Evolutionary conservation across 228 moss, liverwort and hornwort species (phyloP), one percentile per base, ranked within the genome.

Genomic region (Sphagnum magellanicum): DNA sequence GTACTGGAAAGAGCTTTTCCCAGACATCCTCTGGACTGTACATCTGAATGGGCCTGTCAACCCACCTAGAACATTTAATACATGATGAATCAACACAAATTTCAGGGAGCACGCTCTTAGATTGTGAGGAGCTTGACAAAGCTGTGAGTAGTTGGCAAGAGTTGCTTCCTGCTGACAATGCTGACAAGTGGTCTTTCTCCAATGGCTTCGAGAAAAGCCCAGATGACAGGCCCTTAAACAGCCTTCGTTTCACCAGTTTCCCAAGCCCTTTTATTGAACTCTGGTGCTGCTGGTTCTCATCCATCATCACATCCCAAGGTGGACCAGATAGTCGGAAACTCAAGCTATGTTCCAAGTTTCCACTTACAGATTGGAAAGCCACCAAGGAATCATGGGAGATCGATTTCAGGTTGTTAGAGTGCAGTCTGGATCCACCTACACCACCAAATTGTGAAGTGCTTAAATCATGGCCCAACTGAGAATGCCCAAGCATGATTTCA

Each of bases 181-280:
- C 69, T 50, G 84, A 79, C 50, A 80, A 73, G 60, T 78, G 75
- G 77, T 84, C 79, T 16, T 72, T 80, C 72, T 82, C 82, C 51
- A 84, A 57, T 16, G 81, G 84, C 64, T 76, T 84, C 47, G 81
- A 75, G 12, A 70, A 32, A 50, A 82, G 74, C 6, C 80, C 49
- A 71, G 79, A 75, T 48, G 82, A 71, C 51, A 84, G 81, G 50
- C 78, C 78, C 10, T 88, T 82, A 61, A 81, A 32, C 32, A 32
- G 73, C 60, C 79, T 79, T 60, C 88, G 81, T 32, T 32, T 32
- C 32, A 32, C 32, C 32, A 32, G 32, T 65, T 84, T 84, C 5
- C 52, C 67, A 32, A 13, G 60, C 50, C 72, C 72, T 53, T 55
- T 72, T 46, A 53, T 59, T 65, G 51, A 8, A 12, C 55, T 55